Evolutionary conservation across 768 basidiomycete genomes (phyloP).

Genomic region (Leccinum barrowsii): DNA sequence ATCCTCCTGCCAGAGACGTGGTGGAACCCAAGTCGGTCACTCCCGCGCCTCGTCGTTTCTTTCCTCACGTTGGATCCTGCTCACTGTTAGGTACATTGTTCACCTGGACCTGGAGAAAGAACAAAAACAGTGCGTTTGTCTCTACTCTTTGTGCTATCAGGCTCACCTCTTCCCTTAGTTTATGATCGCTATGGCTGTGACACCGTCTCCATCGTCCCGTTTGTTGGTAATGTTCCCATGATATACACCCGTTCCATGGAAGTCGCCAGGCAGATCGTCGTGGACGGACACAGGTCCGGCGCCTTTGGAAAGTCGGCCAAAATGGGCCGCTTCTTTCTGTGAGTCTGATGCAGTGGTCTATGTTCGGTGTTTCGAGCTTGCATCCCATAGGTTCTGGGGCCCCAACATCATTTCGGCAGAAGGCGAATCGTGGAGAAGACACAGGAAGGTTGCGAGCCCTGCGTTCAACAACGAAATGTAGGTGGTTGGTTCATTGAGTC

Average conservation of each 20-base stretch:
- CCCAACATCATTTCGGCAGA: slow-evolving; percentile 14
- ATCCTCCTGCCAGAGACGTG: slow-evolving; percentile 14
- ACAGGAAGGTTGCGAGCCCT: slow-evolving; percentile 19
- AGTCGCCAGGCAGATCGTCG: slow-evolving; percentile 19
- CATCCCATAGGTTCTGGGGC: slow-evolving; percentile 14
- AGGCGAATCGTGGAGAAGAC: slow-evolving; percentile 18
- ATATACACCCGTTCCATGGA: slow-evolving; percentile 23
- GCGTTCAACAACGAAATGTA: slow-evolving; percentile 26
- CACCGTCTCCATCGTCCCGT: slow-evolving; percentile 22
- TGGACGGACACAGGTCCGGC: slow-evolving; percentile 15
- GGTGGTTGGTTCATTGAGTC: background rate
- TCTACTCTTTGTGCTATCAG: background rate
- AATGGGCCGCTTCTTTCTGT: slow-evolving; percentile 14
- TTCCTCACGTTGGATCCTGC: background rate
- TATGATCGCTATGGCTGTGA: slow-evolving; percentile 17
- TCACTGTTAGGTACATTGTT: slow-evolving; percentile 11
- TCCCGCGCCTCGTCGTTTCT: background rate
- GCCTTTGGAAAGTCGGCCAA: slow-evolving; percentile 15
- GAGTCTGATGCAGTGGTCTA: slow-evolving; percentile 1
- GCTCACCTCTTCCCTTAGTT: slow-evolving; percentile 8
- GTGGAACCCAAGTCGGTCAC: slow-evolving; percentile 19
- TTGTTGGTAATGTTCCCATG: slow-evolving; percentile 14
- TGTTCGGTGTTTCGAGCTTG: background rate
- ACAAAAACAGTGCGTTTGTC: slow-evolving; percentile 10
- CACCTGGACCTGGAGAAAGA: slow-evolving; percentile 24